Evolutionary conservation across 2,329 filamentous ascomycete genomes (phyloP).

Genomic region (Corinectria fuckeliana): DNA sequence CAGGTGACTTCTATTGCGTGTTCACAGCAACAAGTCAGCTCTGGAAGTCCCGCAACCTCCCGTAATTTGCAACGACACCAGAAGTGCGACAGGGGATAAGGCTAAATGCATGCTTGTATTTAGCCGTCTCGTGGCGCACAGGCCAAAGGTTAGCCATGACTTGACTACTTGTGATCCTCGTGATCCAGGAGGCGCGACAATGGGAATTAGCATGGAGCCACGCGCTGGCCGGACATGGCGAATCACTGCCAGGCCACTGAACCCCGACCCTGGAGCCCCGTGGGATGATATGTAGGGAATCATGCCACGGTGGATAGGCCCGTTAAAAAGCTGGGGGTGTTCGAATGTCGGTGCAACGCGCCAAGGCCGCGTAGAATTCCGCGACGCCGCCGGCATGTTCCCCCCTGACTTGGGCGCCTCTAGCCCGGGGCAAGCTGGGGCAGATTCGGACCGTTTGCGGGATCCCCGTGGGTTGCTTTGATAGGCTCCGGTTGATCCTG

Average conservation of each 20-base stretch:
- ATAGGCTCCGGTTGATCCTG: not conserved
- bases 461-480: not conserved
- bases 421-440: not conserved
- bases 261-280: not conserved
- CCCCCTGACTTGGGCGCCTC: not conserved
- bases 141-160: constrained; percentile 2
- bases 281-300: constrained; percentile 10
- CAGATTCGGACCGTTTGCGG: not conserved
- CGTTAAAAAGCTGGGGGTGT: not conserved
- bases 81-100: constrained; percentile 15
- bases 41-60: not conserved
- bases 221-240: not conserved
- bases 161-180: constrained; percentile 4
- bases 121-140: constrained; percentile 14
- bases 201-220: not conserved
- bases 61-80: not conserved
- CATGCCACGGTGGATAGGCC: constrained; percentile 15
- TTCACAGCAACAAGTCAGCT: not conserved
- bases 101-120: constrained; percentile 19
- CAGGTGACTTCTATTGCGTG: not conserved
- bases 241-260: constrained; percentile 16
- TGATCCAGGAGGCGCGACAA: constrained; percentile 11
- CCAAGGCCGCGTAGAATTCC: not conserved
- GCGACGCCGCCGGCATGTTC: not conserved
- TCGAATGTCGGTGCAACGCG: not conserved